Base-by-base conservation (phyloP, 768 basidiomycete species). In the Tricholoma bakamatsutake region DNA sequence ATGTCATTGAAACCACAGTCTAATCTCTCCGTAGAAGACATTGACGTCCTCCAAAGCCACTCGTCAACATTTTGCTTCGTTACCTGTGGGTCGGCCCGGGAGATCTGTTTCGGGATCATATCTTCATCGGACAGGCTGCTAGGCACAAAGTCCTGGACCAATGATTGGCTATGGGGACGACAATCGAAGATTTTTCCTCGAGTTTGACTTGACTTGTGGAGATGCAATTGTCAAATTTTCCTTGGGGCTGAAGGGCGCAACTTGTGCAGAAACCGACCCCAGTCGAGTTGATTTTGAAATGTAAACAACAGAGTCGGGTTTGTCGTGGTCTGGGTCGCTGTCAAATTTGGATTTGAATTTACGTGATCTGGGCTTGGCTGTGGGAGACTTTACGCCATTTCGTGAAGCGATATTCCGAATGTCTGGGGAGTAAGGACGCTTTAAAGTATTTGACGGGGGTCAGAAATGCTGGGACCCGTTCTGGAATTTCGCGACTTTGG, bases 101-200 rank as follows among this genome's bases (percentile, higher is more conserved):
- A 35, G 39, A 60, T 61, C n/a, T 31, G 35, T 34, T 71, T 71
- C 7, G 73, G 52, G 43, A 65, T 66, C 48, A 85, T 69, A 59
- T 87, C 85, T 64, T 87, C 87, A 58, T 85, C 82, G 48, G 84
- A 85, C 65, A 85, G 81, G 60, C 85, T 87, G 47, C 83, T 86
- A 18, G 81, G 83, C 7, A 87, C 72, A 17, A 81, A 63, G 30
- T 75, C 70, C 24, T 66, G 64, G 42, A 58, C 56, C 51, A 67
- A 64, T 54, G 57, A 59, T 30, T 51, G 59, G 67, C 46, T 63
- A 58, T 1, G 62, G 64, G 6, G 75, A 70, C 1, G 71, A 71
- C 27, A 73, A 52, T 17, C 75, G 77, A 9, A 66, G 66, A 48
- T 71, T 78, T 66, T 76, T 80, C 52, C 59, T 67, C 43, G 56